These are phyloP conservation scores for Tulasnella calospora DNA, from an alignment of 768 basidiomycete species.

Conservation along the genomic window DNA sequence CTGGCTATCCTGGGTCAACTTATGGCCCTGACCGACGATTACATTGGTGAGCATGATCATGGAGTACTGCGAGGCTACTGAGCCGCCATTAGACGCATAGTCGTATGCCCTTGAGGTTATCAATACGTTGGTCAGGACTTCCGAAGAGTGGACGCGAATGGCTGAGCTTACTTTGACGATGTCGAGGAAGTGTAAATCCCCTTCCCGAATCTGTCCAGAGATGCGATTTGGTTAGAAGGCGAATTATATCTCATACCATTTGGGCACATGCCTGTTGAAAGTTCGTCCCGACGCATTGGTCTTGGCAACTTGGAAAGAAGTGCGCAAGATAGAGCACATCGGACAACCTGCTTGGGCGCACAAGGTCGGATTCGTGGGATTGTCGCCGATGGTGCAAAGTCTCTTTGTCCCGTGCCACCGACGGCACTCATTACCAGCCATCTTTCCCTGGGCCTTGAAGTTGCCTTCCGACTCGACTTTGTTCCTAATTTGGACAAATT, in stretches of 20 bases:
- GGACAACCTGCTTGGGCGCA: not conserved
- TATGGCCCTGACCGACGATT: slow-evolving; percentile 9
- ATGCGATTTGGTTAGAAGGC: not conserved
- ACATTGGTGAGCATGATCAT: slow-evolving; percentile 14
- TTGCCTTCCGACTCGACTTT: slow-evolving; percentile 19
- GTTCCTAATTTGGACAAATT: not conserved
- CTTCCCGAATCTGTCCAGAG: not conserved
- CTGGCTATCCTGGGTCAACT: not conserved
- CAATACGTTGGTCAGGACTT: not conserved
- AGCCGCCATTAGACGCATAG: not conserved
- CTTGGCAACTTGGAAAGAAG: slow-evolving; percentile 12
- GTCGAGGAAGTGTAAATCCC: slow-evolving; percentile 13
- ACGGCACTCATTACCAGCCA: slow-evolving; percentile 12
- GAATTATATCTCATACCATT: not conserved
- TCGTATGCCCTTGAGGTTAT: not conserved
- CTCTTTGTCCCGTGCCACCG: slow-evolving; percentile 17
- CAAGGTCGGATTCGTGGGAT: not conserved
- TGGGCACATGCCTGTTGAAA: not conserved
- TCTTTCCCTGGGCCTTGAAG: not conserved
- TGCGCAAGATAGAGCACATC: slow-evolving; percentile 15
- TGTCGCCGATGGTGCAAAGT: slow-evolving; percentile 16
- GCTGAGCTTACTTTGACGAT: slow-evolving; percentile 9
- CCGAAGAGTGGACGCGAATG: not conserved
- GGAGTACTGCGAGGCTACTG: not conserved
- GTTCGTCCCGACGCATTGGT: not conserved